phyloP scores from a whole-genome alignment of 2,329 filamentous ascomycete species.

The Aspergillus viridinutans region DNA sequence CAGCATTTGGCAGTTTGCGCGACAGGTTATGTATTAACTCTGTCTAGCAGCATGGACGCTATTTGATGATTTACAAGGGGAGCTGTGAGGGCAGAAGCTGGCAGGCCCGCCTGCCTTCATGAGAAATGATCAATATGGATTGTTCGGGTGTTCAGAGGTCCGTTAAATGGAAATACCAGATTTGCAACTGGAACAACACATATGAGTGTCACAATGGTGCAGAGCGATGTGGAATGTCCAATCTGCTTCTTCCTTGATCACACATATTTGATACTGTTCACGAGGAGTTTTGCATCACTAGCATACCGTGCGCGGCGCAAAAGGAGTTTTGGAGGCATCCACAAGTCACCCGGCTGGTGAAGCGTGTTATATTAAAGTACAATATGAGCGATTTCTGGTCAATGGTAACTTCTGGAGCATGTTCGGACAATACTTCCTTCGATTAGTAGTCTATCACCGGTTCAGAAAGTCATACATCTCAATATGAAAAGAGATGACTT shows the following conservation, averaged over 20 bases:
- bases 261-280: background rate
- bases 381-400: background rate
- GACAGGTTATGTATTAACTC: background rate
- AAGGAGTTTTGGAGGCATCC: background rate
- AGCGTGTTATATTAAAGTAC: background rate
- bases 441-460: no score
- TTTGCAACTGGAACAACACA: background rate
- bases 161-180: background rate
- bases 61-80: background rate
- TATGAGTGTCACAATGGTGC: background rate
- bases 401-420: no score
- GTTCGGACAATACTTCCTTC: no score
- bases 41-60: background rate
- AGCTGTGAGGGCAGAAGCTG: constrained; percentile 5
- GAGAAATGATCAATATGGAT: background rate
- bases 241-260: background rate
- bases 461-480: no score
- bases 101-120: constrained; percentile 10
- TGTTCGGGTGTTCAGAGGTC: constrained; percentile 8
- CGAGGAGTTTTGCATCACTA: background rate
- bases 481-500: no score
- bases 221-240: background rate
- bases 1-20: background rate
- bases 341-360: background rate
- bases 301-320: background rate